Conservation (phyloP, 2,329 filamentous ascomycete species). For the Drechslera avenae region DNA sequence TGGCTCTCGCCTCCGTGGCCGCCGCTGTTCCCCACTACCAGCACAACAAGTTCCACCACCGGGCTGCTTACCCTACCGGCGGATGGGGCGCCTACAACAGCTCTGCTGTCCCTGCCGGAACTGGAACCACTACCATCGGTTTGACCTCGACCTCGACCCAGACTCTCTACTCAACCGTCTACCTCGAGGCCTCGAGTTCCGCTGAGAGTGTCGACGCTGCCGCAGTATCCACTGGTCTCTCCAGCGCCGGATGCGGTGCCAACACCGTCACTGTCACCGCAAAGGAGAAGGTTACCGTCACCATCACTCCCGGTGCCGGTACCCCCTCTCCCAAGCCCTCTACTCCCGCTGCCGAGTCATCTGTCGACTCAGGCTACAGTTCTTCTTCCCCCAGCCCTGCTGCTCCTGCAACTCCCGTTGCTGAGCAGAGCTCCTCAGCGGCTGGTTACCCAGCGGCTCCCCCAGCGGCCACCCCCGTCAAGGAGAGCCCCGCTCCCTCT, state of each 20-base stretch:
- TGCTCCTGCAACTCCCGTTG: slow-evolving; percentile 17
- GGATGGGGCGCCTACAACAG: slow-evolving; percentile 38
- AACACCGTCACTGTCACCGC: slow-evolving; percentile 47
- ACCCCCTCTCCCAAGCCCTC: slow-evolving; percentile 23
- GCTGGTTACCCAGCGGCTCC: slow-evolving; percentile 14
- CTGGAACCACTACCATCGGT: slow-evolving; percentile 33
- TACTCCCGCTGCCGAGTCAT: slow-evolving; percentile 12
- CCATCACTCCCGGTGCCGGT: slow-evolving; percentile 41
- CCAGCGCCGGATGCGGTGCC: slow-evolving; percentile 18
- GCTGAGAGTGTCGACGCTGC: slow-evolving; percentile 28
- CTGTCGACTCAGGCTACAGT: slow-evolving; percentile 11
- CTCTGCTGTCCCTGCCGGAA: slow-evolving; percentile 32
- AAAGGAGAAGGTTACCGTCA: slow-evolving; percentile 50
- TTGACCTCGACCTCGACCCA: slow-evolving; percentile 32
- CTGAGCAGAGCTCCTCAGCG: slow-evolving; percentile 6
- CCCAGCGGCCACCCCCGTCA: neutral
- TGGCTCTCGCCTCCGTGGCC: slow-evolving; percentile 51
- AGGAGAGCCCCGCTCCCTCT: neutral
- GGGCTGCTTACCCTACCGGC: slow-evolving; percentile 37
- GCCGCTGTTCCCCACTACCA: slow-evolving; percentile 46
- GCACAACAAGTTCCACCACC: slow-evolving; percentile 39
- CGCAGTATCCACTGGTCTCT: slow-evolving; percentile 25
- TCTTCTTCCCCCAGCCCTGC: slow-evolving; percentile 18
- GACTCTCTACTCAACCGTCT: slow-evolving; percentile 34
- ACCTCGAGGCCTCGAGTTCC: slow-evolving; percentile 26